A percentile compares a stretch with the other conserved stretches of the same genome.
These are phyloP conservation scores for Suhomyces sp. DNA, from an alignment of 805 yeast genomes.

Conservation along the genomic window DNA sequence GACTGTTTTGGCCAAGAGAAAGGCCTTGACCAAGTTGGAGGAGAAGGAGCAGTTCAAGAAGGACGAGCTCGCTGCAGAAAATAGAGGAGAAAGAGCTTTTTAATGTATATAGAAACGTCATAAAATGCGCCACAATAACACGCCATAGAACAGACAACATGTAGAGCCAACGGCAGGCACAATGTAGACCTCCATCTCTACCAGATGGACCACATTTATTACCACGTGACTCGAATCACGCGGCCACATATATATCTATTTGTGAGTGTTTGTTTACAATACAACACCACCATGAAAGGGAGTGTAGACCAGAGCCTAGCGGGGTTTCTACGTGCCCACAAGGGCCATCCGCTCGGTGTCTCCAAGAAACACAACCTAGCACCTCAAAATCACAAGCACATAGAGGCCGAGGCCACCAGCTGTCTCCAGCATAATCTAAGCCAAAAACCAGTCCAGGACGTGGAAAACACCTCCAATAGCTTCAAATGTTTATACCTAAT, in stretches of 20 bases:
- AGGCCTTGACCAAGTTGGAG: slow-evolving; percentile 58
- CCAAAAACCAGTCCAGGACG: neutral
- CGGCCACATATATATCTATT: neutral
- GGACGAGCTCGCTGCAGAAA: slow-evolving; percentile 40
- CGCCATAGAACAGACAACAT: neutral
- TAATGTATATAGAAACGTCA: slow-evolving; percentile 11
- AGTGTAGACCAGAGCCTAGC: slow-evolving; percentile 3
- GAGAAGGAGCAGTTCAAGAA: slow-evolving; percentile 43
- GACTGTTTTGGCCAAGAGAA: slow-evolving; percentile 48
- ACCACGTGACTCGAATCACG: neutral
- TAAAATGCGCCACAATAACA: neutral
- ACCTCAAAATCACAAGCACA: slow-evolving; percentile 5
- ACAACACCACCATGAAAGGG: slow-evolving; percentile 1
- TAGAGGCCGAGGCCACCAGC: slow-evolving; percentile 9
- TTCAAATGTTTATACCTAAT: slow-evolving; percentile 18
- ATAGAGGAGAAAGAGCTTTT: slow-evolving; percentile 42
- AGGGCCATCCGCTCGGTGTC: slow-evolving; percentile 6
- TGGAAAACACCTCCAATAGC: slow-evolving; percentile 11
- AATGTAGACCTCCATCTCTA: neutral
- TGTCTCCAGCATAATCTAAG: slow-evolving; percentile 4
- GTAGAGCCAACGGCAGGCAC: no score
- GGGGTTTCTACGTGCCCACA: slow-evolving; percentile 6
- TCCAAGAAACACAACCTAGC: slow-evolving; percentile 11
- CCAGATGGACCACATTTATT: neutral
- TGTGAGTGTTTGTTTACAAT: slow-evolving; percentile 4